A percentile compares a stretch with the other conserved stretches of the same genome.
These are phyloP conservation scores for Gonapodya prolifera DNA, from an alignment of 192 early-diverging fungal genomes.

Conservation along the genomic window DNA sequence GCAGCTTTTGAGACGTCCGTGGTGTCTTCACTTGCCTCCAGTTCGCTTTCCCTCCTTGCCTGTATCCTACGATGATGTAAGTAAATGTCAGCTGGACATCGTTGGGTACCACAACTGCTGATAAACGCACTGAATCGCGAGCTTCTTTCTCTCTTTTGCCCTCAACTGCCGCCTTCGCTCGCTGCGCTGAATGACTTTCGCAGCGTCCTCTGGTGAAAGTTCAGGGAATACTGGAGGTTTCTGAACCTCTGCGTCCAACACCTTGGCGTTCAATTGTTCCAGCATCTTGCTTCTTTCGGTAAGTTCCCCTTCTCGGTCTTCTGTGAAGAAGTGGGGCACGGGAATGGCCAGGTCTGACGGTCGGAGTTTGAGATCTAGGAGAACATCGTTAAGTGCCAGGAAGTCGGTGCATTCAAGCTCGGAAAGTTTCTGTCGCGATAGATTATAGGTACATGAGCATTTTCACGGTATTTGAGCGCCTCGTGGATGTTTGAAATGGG, in stretches of 20 bases:
- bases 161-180: conserved; percentile 44
- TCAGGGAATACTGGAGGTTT: conserved; percentile 27
- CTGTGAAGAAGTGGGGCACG: conserved; percentile 33
- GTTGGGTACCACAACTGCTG: no score
- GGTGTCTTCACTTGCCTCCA: conserved; percentile 39
- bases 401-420: conserved; percentile 40
- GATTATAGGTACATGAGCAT: background rate
- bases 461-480: background rate
- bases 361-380: conserved; percentile 40
- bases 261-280: conserved; percentile 35
- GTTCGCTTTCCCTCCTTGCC: conserved; percentile 38
- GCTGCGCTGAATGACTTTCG: conserved; percentile 38
- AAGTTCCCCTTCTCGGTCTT: conserved; percentile 30
- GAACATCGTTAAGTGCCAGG: conserved; percentile 31
- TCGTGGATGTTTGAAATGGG: background rate
- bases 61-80: conserved; percentile 21
- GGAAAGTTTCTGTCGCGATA: conserved; percentile 34
- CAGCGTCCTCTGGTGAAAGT: conserved; percentile 28
- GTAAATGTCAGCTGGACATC: no score
- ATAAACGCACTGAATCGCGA: conserved; percentile 39
- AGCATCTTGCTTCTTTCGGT: background rate
- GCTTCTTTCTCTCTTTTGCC: conserved; percentile 47
- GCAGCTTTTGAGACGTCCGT: conserved; percentile 30
- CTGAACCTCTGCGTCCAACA: conserved; percentile 26
- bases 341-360: conserved; percentile 35